Evolutionary conservation across 1,284 basidiomycete species (phyloP), one percentile per base, ranked within the genome.

Genomic region (Meira nashicola): DNA sequence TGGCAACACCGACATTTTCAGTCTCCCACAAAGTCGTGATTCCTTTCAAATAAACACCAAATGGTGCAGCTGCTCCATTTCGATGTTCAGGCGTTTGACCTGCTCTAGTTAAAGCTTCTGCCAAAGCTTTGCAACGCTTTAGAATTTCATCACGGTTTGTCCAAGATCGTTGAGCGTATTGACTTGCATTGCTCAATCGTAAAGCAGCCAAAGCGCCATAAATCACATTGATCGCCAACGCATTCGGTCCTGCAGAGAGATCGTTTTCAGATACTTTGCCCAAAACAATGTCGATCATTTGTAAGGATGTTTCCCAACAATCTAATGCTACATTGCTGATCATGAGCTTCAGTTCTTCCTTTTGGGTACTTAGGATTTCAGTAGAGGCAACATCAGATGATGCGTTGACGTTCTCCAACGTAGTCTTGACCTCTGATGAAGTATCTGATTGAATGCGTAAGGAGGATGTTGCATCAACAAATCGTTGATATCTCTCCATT

Each of bases 21-120:
- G 62, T 39, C 53, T 58, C 11, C 63, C 66, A 58, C 9, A 21
- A 44, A 28, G 17, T 41, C 38, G 39, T 43, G 37, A 40, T 58
- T 25, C 51, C 37, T 38, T 40, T n/a, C 15, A 73, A 67, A 25
- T 70, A 71, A 4, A 60, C 57, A 8, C 68, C 71, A 21, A 71
- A 73, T 1, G 71, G 66, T 11, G 63, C 67, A 1, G 71, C 71
- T 7, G 69, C 70, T 0, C 71, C 68, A 39, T 71, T 69, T 39
- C 71, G 67, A 40, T 73, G 71, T 15, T 59, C 59, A 14, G 71
- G 71, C 6, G 67, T 70, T 57, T 63, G 65, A 43, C 71, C 71
- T n/a, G 71, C 71, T 21, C 57, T 61, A 3, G 62, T 65, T 58
- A 73, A 61, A 39, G 65, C 62, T 12, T 54, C 56, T 44, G 64